Evolutionary conservation across 2,329 filamentous ascomycete genomes (phyloP), one percentile per base, ranked within the genome.

Genomic region (Dactylonectria macrodidyma): DNA sequence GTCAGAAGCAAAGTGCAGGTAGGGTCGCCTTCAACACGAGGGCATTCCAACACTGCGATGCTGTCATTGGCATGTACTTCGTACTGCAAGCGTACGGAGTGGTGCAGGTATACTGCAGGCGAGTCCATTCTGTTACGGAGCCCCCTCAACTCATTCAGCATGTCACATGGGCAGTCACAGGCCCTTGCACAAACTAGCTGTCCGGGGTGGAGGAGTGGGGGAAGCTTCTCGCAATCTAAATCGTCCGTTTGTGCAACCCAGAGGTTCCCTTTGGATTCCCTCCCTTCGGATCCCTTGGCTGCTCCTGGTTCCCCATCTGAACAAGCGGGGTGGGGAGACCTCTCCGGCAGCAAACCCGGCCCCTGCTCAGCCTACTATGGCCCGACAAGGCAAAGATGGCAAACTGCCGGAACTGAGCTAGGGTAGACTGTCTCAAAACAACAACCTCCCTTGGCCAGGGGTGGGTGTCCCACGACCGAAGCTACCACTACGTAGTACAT

Each of bases 241-340:
- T 55, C 24, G 16, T 62, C 46, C 47, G 59, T 48, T n/a, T 47
- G 52, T 58, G 52, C 46, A 57, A 24, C 62, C n/a, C 34, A 33
- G 46, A 50, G 55, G 19, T 51, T 60, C 26, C 26, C 26, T 30
- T 30, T 30, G 7, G 26, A 30, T 30, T 7, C 26, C 26, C 19
- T 19, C 19, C 19, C 19, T 19, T 30, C 7, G 26, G 26, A 4
- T 30, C 26, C 26, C 26, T 30, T 30, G 26, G 26, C 26, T 30
- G 19, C 26, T 7, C 26, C 26, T 30, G 26, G 26, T 30, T 30
- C 52, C 51, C 55, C 58, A 48, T 50, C 48, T 30, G 46, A 52
- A 54, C 44, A 44, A 64, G 64, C 52, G 62, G 55, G 30, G 64
- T 65, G 66, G 63, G 38, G 57, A 65, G 47, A 65, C 44, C 19